A percentile compares a stretch with the other conserved stretches of the same genome.
Conservation (phyloP, 2,329 filamentous ascomycete species). For the Pseudopyricularia cyperi region DNA sequence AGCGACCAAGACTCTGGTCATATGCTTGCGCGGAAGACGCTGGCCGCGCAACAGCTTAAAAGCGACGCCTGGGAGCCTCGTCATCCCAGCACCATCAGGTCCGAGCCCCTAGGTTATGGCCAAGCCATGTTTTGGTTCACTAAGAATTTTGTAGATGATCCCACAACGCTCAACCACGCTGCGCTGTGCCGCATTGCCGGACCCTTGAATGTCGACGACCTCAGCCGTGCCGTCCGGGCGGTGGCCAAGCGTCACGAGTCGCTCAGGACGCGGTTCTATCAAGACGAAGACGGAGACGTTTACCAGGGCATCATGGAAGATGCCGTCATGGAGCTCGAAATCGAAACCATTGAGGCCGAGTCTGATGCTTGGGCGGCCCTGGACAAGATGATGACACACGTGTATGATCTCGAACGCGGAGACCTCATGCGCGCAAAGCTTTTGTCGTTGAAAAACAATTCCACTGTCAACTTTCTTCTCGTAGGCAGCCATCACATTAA, state of each 20-base stretch:
- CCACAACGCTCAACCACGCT: conserved; percentile 25
- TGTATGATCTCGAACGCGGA: conserved; percentile 24
- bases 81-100: conserved; percentile 18
- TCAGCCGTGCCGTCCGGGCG: conserved; percentile 18
- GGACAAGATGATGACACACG: conserved; percentile 13
- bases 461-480: conserved; percentile 23
- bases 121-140: conserved; percentile 27
- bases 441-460: conserved; percentile 14
- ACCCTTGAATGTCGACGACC: conserved; percentile 12
- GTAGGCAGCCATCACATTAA: conserved; percentile 34
- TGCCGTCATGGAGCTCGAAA: conserved; percentile 6
- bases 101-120: conserved; percentile 3
- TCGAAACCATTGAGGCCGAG: conserved; percentile 5
- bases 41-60: no score
- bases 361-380: conserved; percentile 17
- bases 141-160: conserved; percentile 17
- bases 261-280: conserved; percentile 18
- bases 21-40: no score
- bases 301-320: conserved; percentile 7
- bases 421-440: conserved; percentile 19
- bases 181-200: conserved; percentile 17
- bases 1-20: no score
- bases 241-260: conserved; percentile 18
- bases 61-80: conserved; percentile 4
- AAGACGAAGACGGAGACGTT: conserved; percentile 6